A percentile compares a stretch with the other conserved stretches of the same genome.
Conservation (phyloP, 2,329 filamentous ascomycete species). For the Neurospora crassa region DNA sequence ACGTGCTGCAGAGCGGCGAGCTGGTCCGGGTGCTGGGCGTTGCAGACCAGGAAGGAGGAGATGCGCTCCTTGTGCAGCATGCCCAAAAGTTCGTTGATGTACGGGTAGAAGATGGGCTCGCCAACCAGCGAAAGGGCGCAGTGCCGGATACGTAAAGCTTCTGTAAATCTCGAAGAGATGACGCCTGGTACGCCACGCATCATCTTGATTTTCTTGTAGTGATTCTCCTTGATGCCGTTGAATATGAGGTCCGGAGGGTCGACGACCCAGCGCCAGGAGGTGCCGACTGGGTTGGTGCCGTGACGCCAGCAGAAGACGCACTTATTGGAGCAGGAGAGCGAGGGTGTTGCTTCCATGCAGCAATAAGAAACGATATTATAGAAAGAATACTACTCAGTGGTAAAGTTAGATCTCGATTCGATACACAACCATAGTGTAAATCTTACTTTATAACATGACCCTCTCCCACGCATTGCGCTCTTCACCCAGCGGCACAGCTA, state of each 20-base stretch:
- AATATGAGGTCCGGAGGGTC: constrained; percentile 88
- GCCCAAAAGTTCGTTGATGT: constrained; percentile 84
- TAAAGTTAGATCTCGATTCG: too few species aligned
- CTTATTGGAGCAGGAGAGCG: constrained; percentile 93
- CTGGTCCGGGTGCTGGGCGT: constrained; percentile 91
- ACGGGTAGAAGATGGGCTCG: constrained; percentile 97
- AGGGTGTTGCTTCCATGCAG: constrained; percentile 92
- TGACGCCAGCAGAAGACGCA: constrained; percentile 99
- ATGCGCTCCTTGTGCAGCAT: constrained; percentile 82
- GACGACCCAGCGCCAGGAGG: constrained; percentile 93
- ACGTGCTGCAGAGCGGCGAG: constrained; percentile 73
- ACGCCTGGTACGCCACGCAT: constrained; percentile 89
- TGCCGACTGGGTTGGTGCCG: constrained; percentile 92
- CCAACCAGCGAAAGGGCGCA: constrained; percentile 88
- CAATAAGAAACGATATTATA: too few species aligned
- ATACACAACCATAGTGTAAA: too few species aligned
- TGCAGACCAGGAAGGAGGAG: constrained; percentile 92
- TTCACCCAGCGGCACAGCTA: constrained; percentile 95
- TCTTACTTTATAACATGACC: constrained; percentile 76
- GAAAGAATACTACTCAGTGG: constrained; percentile 56
- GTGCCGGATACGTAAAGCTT: constrained; percentile 88
- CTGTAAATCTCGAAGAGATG: constrained; percentile 66
- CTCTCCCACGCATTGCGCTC: constrained; percentile 80
- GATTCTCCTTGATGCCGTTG: constrained; percentile 76
- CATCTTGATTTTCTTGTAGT: constrained; percentile 98